Evolutionary conservation across 768 basidiomycete genomes (phyloP).

Genomic region (Leccinum ochraceum): DNA sequence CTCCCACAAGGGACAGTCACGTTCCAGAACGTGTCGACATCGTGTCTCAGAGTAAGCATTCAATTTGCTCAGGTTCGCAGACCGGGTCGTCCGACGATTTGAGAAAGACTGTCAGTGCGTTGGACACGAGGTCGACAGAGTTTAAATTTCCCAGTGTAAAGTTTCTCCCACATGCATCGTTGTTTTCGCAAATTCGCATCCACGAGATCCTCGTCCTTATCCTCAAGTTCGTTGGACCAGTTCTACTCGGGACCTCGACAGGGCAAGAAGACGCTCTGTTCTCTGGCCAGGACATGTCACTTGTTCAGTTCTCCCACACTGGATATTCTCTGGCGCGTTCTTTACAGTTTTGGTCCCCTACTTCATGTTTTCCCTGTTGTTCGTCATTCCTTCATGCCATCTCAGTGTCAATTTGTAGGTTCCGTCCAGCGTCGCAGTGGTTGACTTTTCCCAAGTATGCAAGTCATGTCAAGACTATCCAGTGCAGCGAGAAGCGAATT

Average conservation of each 20-base stretch:
- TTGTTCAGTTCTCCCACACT: slow-evolving; percentile 17
- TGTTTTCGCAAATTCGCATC: slow-evolving; percentile 8
- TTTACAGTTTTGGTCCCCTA: slow-evolving; percentile 13
- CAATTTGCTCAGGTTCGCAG: not conserved
- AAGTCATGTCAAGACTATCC: slow-evolving; percentile 21
- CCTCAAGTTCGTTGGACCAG: slow-evolving; percentile 2
- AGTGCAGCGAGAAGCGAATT: not conserved
- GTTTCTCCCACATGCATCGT: slow-evolving; percentile 40
- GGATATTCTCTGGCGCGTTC: slow-evolving; percentile 15
- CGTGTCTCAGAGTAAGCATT: not conserved
- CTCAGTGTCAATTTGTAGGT: not conserved
- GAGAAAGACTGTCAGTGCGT: not conserved
- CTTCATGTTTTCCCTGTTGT: slow-evolving; percentile 9
- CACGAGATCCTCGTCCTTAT: slow-evolving; percentile 13
- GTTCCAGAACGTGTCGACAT: not conserved
- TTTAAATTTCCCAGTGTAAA: not conserved
- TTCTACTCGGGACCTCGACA: not conserved
- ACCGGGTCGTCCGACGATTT: not conserved
- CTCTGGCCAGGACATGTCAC: slow-evolving; percentile 16
- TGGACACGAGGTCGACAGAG: not conserved
- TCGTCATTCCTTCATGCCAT: not conserved
- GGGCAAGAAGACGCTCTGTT: slow-evolving; percentile 8
- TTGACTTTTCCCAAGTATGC: slow-evolving; percentile 24
- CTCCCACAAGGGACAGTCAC: not conserved
- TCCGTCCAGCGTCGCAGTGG: slow-evolving; percentile 9